Percentiles rank a stretch among this genome's conserved stretches.
These are phyloP conservation scores for Tylopilus orsonianus DNA, from an alignment of 1,284 basidiomycete genomes.

Conservation along the genomic window DNA sequence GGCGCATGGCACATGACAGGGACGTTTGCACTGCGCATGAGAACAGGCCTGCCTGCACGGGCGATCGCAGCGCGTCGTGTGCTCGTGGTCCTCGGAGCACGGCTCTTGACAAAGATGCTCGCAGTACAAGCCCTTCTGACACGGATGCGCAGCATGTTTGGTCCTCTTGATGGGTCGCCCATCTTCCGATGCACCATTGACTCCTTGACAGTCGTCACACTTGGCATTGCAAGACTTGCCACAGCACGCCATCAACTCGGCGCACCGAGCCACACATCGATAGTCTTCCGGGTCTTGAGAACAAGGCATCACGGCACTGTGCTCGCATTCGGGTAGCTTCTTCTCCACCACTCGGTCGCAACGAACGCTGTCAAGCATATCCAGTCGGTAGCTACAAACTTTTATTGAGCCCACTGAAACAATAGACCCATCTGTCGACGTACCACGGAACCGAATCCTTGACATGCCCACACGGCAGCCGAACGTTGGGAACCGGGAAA, in stretches of 20 bases:
- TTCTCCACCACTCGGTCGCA: constrained; percentile 50
- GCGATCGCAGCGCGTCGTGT: constrained; percentile 45
- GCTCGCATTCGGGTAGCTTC: constrained; percentile 57
- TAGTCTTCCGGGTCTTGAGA: constrained; percentile 40
- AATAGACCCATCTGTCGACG: constrained; percentile 12
- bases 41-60: constrained; percentile 57
- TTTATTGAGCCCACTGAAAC: constrained; percentile 6
- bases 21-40: constrained; percentile 48
- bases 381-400: constrained; percentile 44
- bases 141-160: constrained; percentile 49
- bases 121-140: constrained; percentile 56
- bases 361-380: constrained; percentile 42
- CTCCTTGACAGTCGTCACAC: constrained; percentile 55
- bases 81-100: constrained; percentile 55
- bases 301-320: constrained; percentile 48
- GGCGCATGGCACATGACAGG: constrained; percentile 57
- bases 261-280: constrained; percentile 47
- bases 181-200: constrained; percentile 9
- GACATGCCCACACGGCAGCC: constrained; percentile 65
- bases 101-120: constrained; percentile 52
- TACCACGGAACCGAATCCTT: constrained; percentile 55
- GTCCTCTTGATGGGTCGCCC: constrained; percentile 26
- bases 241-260: constrained; percentile 52
- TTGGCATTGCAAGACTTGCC: constrained; percentile 47
- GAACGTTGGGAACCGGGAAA: constrained; percentile 47